Conservation (phyloP, 805 yeast species). For the Cyberlindnera veronae region DNA sequence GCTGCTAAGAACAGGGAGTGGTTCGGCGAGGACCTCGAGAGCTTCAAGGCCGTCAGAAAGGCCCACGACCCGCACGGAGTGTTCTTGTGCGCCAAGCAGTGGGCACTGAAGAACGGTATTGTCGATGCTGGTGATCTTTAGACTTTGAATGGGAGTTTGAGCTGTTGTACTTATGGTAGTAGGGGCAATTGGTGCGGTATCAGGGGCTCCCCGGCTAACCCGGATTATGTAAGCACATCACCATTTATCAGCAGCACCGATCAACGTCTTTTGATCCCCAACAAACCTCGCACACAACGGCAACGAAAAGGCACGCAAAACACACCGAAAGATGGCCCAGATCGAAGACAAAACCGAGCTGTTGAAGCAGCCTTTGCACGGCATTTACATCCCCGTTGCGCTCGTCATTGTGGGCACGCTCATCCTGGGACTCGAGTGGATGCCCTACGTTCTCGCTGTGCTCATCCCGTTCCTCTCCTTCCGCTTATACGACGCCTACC, state of each 20-base stretch:
- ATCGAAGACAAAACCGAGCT: constrained; percentile 40
- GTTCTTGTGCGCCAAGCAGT: constrained; percentile 69
- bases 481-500: constrained; percentile 36
- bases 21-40: constrained; percentile 69
- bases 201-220: not conserved
- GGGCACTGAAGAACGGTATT: constrained; percentile 83
- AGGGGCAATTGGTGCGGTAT: not conserved
- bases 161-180: too few relatives aligned
- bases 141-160: too few relatives aligned
- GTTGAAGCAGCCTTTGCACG: constrained; percentile 69
- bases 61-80: constrained; percentile 79
- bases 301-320: too few relatives aligned
- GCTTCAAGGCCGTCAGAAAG: constrained; percentile 60
- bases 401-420: constrained; percentile 58
- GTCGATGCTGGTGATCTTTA: constrained; percentile 10
- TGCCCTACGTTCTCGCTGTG: constrained; percentile 41
- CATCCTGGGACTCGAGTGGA: constrained; percentile 36
- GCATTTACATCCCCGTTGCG: constrained; percentile 66
- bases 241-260: too few relatives aligned
- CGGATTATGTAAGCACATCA: not conserved
- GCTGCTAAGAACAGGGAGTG: constrained; percentile 64
- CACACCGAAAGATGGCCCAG: constrained; percentile 32
- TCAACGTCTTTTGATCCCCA: too few relatives aligned
- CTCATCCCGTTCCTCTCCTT: constrained; percentile 37
- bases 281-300: too few relatives aligned